Base-by-base conservation (phyloP, 768 basidiomycete species). In the Coprinopsis strossmayeri region DNA sequence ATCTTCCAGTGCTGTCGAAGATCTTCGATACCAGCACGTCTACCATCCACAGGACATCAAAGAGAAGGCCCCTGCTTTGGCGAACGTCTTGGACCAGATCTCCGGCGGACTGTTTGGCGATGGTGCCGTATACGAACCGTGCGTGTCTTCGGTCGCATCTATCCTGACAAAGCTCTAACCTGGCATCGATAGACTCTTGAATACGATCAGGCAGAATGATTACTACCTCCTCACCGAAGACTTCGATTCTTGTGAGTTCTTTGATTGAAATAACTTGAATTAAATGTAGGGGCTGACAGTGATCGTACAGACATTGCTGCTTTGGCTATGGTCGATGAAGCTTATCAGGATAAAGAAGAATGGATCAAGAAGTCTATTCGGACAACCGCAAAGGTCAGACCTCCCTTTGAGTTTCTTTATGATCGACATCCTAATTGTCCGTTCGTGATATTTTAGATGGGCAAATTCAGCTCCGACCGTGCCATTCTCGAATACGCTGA, bases 401-500 rank as follows among this genome's bases (percentile, higher is more conserved):
- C 5, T 11, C 45, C 47, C 11, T 7, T 37, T 41, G 25, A 38
- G 9, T 10, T 38, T 18, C 18, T 7, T 38, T 38, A 17, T 34
- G 32, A 34, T 3, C 15, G 32, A n/a, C 39, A n/a, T 17, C 23
- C 18, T 26, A 11, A 15, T 43, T 15, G 3, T 23, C 24, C 23
- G 17, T 30, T 38, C 15, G 47, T 48, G 11, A 7, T 34, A 20
- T 27, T 27, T 45, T 55, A 85, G 81, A 97, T 96, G 93, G 93
- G 92, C 64, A 94, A 93, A 61, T 97, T 97, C 73, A 92, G 91
- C 64, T 90, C 88, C 27, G 95, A 98, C 63, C 78, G 94, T 45
- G 89, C 91, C 2, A 94, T 96, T 60, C 80, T 82, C 56, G 87
- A 92, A 62, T 95, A 95, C 58, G 92, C 91, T 1, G 91, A 95